These are phyloP conservation scores for Salix purpurea DNA, from an alignment of 345 rosid genomes.

Conservation along the genomic window DNA sequence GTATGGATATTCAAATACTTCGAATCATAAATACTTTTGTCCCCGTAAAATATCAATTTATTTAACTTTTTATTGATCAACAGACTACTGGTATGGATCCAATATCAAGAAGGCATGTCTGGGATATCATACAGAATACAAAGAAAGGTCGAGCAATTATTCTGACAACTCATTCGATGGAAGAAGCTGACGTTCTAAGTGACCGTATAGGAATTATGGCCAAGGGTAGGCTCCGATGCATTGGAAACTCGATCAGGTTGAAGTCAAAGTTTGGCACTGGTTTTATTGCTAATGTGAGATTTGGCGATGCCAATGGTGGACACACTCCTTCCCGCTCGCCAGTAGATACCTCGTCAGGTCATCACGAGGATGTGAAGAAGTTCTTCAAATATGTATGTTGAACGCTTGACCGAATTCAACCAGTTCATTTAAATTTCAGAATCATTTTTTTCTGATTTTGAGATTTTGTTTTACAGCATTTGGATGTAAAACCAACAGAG, in stretches of 20 bases:
- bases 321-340: constrained; percentile 36
- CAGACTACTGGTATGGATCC: constrained; percentile 99
- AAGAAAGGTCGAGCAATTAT: constrained; percentile 84
- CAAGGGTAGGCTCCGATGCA: constrained; percentile 86
- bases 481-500: constrained; percentile 59
- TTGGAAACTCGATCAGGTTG: constrained; percentile 83
- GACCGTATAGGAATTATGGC: constrained; percentile 95
- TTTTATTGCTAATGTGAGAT: constrained; percentile 72
- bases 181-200: constrained; percentile 86
- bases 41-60: not conserved
- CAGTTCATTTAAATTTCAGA: not conserved
- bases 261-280: constrained; percentile 90
- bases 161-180: constrained; percentile 91
- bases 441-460: constrained; percentile 7
- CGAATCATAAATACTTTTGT: not conserved
- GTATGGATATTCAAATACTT: constrained; percentile 27
- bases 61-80: not conserved
- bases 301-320: constrained; percentile 40
- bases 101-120: constrained; percentile 84
- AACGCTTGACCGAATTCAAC: constrained; percentile 1
- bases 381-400: constrained; percentile 68
- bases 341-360: constrained; percentile 18
- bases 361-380: constrained; percentile 53
- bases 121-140: constrained; percentile 83
- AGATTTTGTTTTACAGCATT: constrained; percentile 40